A percentile compares a stretch with the other conserved stretches of the same genome.
These are phyloP conservation scores for Anisodus acutangulus DNA, from an alignment of 257 asterid species.

Conservation along the genomic window DNA sequence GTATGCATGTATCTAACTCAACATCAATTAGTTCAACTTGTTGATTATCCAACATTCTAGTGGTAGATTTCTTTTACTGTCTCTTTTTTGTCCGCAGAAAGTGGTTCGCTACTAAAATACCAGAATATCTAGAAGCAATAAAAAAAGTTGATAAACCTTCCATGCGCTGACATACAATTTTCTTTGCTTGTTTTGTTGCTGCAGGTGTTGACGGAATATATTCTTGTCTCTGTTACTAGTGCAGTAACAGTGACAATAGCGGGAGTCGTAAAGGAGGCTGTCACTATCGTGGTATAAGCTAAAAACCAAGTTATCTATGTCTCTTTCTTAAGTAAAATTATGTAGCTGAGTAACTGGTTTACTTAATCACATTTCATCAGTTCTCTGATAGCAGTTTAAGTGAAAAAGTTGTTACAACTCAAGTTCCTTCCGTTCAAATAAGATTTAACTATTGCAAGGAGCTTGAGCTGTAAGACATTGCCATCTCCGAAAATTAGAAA, in stretches of 20 bases:
- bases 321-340: neutral
- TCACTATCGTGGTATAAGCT: constrained; percentile 79
- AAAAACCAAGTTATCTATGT: constrained; percentile 3
- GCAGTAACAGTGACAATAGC: constrained; percentile 98
- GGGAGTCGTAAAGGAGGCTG: constrained; percentile 99
- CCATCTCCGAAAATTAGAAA: neutral
- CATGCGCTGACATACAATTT: neutral
- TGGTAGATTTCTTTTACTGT: neutral
- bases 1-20: constrained; percentile 45
- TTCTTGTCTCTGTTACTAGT: constrained; percentile 93
- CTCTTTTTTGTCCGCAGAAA: neutral
- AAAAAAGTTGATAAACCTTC: neutral
- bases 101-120: neutral
- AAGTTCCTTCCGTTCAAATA: too few species aligned
- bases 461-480: too few species aligned
- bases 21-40: constrained; percentile 13
- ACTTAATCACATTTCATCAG: neutral
- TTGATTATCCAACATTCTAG: constrained; percentile 22
- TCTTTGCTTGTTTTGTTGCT: constrained; percentile 24
- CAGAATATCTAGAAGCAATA: neutral
- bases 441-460: too few species aligned
- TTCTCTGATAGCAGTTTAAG: constrained; percentile 8
- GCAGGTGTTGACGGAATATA: constrained; percentile 94
- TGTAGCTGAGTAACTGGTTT: neutral
- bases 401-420: too few species aligned